Conservation (phyloP, 176 grass and related monocot genomes). For the Alopecurus myosuroides region DNA sequence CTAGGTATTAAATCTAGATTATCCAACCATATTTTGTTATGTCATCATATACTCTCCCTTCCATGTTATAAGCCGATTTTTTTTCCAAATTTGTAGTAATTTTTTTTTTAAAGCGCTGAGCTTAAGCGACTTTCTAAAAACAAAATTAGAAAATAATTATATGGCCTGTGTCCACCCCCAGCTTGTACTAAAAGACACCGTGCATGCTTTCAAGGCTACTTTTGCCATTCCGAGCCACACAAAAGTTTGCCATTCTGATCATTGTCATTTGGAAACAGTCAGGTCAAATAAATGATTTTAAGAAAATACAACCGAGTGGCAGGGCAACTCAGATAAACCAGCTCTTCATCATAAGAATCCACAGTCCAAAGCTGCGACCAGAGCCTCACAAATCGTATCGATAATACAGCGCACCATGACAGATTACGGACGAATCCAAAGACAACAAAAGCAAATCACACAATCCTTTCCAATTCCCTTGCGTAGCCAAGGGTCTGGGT, state of each 20-base stretch:
- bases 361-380: background rate
- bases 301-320: constrained; percentile 17
- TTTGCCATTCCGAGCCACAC: background rate
- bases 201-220: background rate
- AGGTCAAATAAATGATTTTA: background rate
- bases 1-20: too few relatives aligned
- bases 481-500: constrained; percentile 96
- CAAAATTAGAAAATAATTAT: too few relatives aligned
- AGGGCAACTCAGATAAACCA: constrained; percentile 7
- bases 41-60: too few relatives aligned
- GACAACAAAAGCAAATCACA: constrained; percentile 35
- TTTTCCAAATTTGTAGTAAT: too few relatives aligned
- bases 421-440: background rate
- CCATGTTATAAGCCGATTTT: too few relatives aligned
- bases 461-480: constrained; percentile 88
- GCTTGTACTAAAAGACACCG: too few relatives aligned
- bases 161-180: too few relatives aligned
- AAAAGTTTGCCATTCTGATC: too few relatives aligned
- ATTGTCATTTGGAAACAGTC: background rate
- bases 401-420: background rate
- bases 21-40: too few relatives aligned
- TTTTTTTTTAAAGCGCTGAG: too few relatives aligned
- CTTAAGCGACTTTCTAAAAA: too few relatives aligned
- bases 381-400: background rate
- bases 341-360: background rate